Evolutionary conservation across 768 basidiomycete genomes (phyloP).

Genomic region (Kwoniella heveanensis): DNA sequence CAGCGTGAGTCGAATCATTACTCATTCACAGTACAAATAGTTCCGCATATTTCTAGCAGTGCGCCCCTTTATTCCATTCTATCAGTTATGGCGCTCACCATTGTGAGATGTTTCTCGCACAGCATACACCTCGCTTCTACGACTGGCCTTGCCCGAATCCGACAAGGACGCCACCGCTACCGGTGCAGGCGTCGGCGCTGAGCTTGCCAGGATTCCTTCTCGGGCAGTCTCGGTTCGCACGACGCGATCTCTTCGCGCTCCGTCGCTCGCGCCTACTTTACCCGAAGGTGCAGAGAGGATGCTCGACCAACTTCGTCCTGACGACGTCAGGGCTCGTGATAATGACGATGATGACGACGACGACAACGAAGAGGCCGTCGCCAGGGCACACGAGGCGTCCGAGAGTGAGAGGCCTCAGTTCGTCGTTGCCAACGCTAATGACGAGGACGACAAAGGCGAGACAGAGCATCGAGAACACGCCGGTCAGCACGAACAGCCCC

Average conservation of each 20-base stretch:
- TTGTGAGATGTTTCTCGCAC: too few relatives aligned
- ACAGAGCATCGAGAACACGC: neutral
- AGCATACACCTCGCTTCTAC: slow-evolving; percentile 86
- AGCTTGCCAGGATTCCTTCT: slow-evolving; percentile 24
- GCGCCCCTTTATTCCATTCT: too few relatives aligned
- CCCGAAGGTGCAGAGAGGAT: slow-evolving; percentile 56
- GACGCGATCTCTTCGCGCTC: slow-evolving; percentile 26
- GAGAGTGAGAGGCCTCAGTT: slow-evolving; percentile 42
- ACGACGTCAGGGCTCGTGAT: slow-evolving; percentile 40
- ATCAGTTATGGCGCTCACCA: too few relatives aligned
- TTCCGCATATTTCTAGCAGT: too few relatives aligned
- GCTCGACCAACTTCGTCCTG: slow-evolving; percentile 51
- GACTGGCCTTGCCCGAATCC: slow-evolving; percentile 64
- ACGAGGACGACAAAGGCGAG: slow-evolving; percentile 8
- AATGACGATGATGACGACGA: slow-evolving; percentile 36
- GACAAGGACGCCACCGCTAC: slow-evolving; percentile 29
- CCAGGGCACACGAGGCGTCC: neutral
- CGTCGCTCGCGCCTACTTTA: slow-evolving; percentile 50
- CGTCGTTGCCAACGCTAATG: slow-evolving; percentile 31
- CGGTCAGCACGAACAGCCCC: neutral
- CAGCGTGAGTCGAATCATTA: slow-evolving; percentile 71
- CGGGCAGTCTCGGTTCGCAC: slow-evolving; percentile 45
- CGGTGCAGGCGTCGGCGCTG: slow-evolving; percentile 21
- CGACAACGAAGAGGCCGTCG: neutral
- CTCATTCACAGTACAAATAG: too few relatives aligned